These are phyloP conservation scores for Diutina ranongensis DNA, from an alignment of 1,139 yeast species.

Conservation along the genomic window DNA sequence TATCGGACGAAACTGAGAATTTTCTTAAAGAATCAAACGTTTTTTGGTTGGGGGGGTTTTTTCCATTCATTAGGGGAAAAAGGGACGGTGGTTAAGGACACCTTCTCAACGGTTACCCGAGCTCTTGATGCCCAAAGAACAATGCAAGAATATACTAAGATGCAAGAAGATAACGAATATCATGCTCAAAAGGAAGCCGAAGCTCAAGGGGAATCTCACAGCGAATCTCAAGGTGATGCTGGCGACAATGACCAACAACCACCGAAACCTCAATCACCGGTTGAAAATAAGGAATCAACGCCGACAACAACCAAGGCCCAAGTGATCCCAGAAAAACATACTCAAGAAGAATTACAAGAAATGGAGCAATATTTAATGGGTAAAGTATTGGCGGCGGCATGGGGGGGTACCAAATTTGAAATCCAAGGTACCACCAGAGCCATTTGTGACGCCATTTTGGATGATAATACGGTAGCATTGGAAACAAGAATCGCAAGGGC, in stretches of 20 bases:
- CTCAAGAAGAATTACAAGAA: conserved; percentile 73
- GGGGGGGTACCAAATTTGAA: conserved; percentile 90
- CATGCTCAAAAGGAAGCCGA: conserved; percentile 32
- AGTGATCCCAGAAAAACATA: conserved; percentile 32
- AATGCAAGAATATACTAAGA: conserved; percentile 67
- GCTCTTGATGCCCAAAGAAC: conserved; percentile 89
- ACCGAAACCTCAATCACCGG: too few relatives aligned
- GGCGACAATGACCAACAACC: not conserved
- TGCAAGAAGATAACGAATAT: conserved; percentile 50
- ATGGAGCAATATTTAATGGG: conserved; percentile 83
- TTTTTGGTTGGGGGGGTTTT: conserved; percentile 64
- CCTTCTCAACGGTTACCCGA: conserved; percentile 71
- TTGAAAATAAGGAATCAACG: not conserved
- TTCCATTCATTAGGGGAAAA: conserved; percentile 79
- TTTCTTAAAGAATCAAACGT: conserved; percentile 44
- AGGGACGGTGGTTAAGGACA: conserved; percentile 75
- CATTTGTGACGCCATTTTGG: conserved; percentile 73
- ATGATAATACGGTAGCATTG: conserved; percentile 45
- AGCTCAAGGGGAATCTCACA: conserved; percentile 15
- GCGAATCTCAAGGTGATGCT: too few relatives aligned
- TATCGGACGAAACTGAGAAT: conserved; percentile 60
- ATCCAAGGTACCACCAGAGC: conserved; percentile 79
- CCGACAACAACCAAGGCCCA: not conserved
- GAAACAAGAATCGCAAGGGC: conserved; percentile 64
- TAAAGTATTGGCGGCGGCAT: conserved; percentile 86